Evolutionary conservation across 495 filamentous ascomycete species (phyloP).

Genomic region (Apodospora peruviana): DNA sequence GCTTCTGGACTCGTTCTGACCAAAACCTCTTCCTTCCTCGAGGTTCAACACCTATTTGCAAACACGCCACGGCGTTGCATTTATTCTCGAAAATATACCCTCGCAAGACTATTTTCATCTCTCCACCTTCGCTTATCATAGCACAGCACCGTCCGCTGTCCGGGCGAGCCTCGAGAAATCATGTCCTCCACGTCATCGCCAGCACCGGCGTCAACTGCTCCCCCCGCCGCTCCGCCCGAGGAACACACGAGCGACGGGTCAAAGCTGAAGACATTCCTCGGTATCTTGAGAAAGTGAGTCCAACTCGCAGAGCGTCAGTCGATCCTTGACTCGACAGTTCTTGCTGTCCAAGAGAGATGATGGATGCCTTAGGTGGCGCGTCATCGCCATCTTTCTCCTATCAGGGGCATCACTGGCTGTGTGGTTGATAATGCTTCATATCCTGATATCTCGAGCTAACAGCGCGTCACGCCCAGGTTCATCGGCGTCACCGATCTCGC

Average conservation of each 20-base stretch:
- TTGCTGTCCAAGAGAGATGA: too few species aligned
- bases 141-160: too few species aligned
- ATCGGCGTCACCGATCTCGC: conserved; percentile 95
- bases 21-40: background rate
- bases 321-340: too few species aligned
- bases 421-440: too few species aligned
- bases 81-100: too few species aligned
- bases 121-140: background rate
- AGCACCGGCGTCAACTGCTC: conserved; percentile 4
- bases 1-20: background rate
- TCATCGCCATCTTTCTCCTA: too few species aligned
- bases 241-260: conserved; percentile 72
- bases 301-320: background rate
- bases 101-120: too few species aligned
- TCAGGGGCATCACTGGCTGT: too few species aligned
- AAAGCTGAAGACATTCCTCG: conserved; percentile 77
- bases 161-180: too few species aligned
- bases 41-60: too few species aligned
- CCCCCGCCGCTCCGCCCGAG: conserved; percentile 23
- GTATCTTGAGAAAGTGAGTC: conserved; percentile 73
- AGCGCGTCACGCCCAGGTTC: conserved; percentile 45
- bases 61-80: too few species aligned
- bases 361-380: background rate
- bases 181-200: background rate
- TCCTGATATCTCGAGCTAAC: conserved; percentile 3